Conservation (phyloP, 2,329 filamentous ascomycete genomes). For the Penicillium verrucosum region DNA sequence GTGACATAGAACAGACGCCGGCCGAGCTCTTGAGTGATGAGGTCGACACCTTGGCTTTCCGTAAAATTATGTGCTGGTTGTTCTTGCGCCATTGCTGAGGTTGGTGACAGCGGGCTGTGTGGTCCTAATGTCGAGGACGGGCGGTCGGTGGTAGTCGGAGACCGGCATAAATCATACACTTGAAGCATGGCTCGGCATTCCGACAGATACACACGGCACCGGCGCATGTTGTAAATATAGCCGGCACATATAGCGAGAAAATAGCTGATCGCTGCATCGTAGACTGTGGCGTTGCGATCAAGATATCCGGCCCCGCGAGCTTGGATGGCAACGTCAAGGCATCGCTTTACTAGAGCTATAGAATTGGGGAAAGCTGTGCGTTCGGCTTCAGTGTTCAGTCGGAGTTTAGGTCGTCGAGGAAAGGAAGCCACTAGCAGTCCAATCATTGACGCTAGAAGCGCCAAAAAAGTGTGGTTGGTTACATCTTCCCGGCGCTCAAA, state of each 20-base stretch:
- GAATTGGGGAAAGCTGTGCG: slow-evolving; percentile 42
- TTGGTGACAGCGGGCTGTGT: slow-evolving; percentile 24
- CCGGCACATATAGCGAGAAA: slow-evolving; percentile 41
- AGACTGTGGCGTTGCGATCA: slow-evolving; percentile 41
- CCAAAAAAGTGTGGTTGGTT: slow-evolving; percentile 42
- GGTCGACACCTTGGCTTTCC: slow-evolving; percentile 24
- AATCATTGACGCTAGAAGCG: slow-evolving; percentile 47
- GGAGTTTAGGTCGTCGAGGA: slow-evolving; percentile 43
- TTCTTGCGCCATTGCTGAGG: slow-evolving; percentile 24
- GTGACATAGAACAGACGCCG: slow-evolving; percentile 75
- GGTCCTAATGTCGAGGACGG: slow-evolving; percentile 13
- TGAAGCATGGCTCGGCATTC: slow-evolving; percentile 45
- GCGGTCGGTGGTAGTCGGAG: slow-evolving; percentile 14
- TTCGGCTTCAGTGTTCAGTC: slow-evolving; percentile 39
- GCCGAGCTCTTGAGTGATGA: slow-evolving; percentile 49
- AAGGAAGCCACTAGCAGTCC: slow-evolving; percentile 45
- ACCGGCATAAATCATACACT: slow-evolving; percentile 39
- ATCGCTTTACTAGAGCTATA: slow-evolving; percentile 42
- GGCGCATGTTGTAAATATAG: slow-evolving; percentile 40
- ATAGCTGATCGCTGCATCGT: slow-evolving; percentile 47
- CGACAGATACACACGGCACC: slow-evolving; percentile 42
- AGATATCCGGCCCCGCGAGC: slow-evolving; percentile 46
- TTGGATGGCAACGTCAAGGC: slow-evolving; percentile 44
- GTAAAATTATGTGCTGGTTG: slow-evolving; percentile 15
- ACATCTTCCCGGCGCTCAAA: slow-evolving; percentile 44